Conservation (phyloP, 257 asterid species). For the Salvia rosmarinus region DNA sequence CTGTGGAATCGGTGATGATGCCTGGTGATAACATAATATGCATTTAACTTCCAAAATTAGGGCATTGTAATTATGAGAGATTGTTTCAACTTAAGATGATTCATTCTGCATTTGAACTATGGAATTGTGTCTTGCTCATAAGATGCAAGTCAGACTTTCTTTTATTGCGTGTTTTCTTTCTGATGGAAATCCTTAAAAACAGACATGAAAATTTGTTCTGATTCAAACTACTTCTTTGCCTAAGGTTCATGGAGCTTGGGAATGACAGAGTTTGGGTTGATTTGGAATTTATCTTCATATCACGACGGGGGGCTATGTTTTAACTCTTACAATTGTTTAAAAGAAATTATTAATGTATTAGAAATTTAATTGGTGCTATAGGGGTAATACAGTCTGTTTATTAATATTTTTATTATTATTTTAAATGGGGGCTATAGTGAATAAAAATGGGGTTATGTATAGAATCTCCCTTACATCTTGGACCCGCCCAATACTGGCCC, state of each 20-base stretch:
- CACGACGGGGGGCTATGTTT: too few species aligned
- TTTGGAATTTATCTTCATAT: background rate
- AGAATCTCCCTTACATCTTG: too few species aligned
- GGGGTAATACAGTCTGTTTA: too few species aligned
- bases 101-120: background rate
- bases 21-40: constrained; percentile 9
- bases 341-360: too few species aligned
- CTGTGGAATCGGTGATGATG: constrained; percentile 80
- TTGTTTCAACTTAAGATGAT: background rate
- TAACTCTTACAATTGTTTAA: too few species aligned
- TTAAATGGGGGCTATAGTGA: too few species aligned
- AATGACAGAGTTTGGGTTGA: background rate
- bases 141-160: background rate
- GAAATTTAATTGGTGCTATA: too few species aligned
- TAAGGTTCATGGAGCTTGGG: background rate
- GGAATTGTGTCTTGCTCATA: background rate
- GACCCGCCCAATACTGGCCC: too few species aligned
- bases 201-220: background rate
- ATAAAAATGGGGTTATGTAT: too few species aligned
- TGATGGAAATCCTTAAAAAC: background rate
- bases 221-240: background rate
- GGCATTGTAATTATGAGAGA: background rate
- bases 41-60: constrained; percentile 8
- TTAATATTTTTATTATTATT: too few species aligned
- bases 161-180: background rate